Evolutionary conservation across 225 moss, liverwort and hornwort genomes (phyloP).

Genomic region (Pseudoscleropodium purum): DNA sequence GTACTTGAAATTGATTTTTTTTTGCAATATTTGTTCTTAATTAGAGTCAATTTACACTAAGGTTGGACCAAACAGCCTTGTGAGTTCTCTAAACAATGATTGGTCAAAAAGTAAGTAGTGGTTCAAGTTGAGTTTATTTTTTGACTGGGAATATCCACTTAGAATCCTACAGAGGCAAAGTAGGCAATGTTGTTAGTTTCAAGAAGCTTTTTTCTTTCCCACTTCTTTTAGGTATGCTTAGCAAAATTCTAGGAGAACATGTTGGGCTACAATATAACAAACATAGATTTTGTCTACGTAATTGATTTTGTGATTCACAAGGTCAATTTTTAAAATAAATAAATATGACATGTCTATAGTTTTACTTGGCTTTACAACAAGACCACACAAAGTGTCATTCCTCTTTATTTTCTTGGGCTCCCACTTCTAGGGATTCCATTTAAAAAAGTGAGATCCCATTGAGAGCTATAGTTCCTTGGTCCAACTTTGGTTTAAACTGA

Average conservation of each 20-base stretch:
- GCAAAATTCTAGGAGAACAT: accelerated
- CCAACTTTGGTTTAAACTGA: accelerated
- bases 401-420: accelerated
- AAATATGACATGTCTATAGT: accelerated
- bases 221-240: accelerated
- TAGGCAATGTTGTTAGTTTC: not conserved
- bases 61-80: accelerated
- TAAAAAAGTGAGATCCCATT: accelerated
- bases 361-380: accelerated
- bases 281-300: no score
- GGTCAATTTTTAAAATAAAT: not conserved
- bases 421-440: accelerated
- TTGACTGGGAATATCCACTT: no score
- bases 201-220: accelerated
- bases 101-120: not conserved
- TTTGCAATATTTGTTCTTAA: accelerated
- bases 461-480: accelerated
- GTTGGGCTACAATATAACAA: accelerated
- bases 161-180: accelerated
- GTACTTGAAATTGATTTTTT: no score
- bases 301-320: no score
- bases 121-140: accelerated
- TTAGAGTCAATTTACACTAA: accelerated
- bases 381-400: not conserved
- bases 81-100: not conserved